Base-by-base conservation (phyloP, 805 yeast species). In the Zygoascus flipseniorum region DNA sequence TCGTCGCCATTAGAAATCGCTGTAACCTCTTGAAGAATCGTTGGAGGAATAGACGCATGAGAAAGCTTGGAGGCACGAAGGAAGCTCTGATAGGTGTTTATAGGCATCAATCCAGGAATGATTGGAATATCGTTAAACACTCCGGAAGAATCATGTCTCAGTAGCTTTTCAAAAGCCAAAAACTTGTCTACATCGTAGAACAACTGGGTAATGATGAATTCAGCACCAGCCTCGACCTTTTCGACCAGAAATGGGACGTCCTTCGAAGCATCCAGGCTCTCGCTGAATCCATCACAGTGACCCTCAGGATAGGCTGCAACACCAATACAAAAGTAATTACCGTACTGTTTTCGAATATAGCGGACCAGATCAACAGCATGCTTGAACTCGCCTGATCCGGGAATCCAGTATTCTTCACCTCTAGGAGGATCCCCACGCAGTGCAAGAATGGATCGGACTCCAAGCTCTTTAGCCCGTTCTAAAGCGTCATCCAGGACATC, bases 301-400 rank as follows among this genome's bases (percentile, higher is more conserved):
- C 99, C 99, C 66, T 92, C 99, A 8, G 99, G 97, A 68, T 92
- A 92, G 1, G 95, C 97, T 1, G 99, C 99, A 14, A 92, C 99
- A 56, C 99, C 99, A 52, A 92, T 75, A 65, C 96, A 86, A 70
- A 92, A 92, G 61, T 82, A 85, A 64, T 86, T 86, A 2, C 88
- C 93, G 65, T 90, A 75, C 48, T 80, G 67, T 52, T 74, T 59
- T 60, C 79, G 81, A 60, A 93, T 90, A 66, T 92, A 90, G 59
- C 72, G 77, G 10, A 93, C 96, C 56, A 93, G 77, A 66, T 93
- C 99, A 1, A 80, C 85, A 1, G 99, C 98, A 65, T 83, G 76
- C 57, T 75, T 72, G 70, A 89, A 90, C 52, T 80, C 85, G 52
- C 77, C 72, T 8, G 77, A 75, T 45, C 68, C 65, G 37, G 72